phyloP scores from a whole-genome alignment of 208 protist genomes.

The Acanthamoeba triangularis region DNA sequence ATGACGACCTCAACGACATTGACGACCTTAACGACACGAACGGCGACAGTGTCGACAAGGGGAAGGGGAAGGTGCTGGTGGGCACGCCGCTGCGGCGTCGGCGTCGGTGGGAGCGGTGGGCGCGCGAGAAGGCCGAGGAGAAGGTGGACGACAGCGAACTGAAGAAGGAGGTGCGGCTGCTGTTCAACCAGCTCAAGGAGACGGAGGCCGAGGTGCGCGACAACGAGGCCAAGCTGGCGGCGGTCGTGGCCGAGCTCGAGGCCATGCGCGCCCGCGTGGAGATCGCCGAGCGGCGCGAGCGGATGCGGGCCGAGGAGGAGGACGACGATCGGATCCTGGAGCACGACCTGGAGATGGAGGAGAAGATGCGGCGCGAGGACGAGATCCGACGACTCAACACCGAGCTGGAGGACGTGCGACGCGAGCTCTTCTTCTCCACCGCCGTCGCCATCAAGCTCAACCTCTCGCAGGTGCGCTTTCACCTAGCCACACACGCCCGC shows the following conservation, averaged over 20 bases:
- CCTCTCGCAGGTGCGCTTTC: background rate
- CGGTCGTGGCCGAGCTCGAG: background rate
- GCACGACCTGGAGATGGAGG: background rate
- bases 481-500: background rate
- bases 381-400: background rate
- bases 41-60: background rate
- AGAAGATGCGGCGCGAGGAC: background rate
- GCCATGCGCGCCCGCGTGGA: background rate
- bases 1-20: background rate
- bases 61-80: background rate
- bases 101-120: conserved; percentile 11
- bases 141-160: background rate
- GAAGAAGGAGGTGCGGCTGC: conserved; percentile 1
- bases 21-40: background rate
- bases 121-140: background rate
- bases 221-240: background rate
- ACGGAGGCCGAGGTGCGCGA: background rate
- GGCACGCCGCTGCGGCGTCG: background rate
- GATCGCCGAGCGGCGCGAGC: background rate
- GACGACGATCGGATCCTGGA: background rate
- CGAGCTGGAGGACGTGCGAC: background rate
- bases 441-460: conserved; percentile 7
- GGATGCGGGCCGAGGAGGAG: conserved; percentile 4
- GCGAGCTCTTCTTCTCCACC: background rate
- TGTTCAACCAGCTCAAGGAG: conserved; percentile 48